These are phyloP conservation scores for Tuber magnatum DNA, from an alignment of 495 filamentous ascomycete species.

Conservation along the genomic window DNA sequence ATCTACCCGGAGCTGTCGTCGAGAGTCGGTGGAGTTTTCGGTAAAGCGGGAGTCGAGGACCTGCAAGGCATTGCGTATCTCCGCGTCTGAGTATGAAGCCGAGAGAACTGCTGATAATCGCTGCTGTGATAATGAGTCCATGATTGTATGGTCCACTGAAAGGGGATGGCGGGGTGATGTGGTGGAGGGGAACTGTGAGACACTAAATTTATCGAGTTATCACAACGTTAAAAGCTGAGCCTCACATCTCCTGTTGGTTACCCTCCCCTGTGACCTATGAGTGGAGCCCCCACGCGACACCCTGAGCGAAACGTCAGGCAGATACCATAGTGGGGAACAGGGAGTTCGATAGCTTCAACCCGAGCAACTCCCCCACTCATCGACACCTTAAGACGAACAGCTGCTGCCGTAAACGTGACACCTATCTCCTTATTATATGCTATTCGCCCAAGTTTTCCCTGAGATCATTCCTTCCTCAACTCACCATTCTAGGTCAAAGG, in stretches of 20 bases:
- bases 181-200: neutral
- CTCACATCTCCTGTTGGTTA: neutral
- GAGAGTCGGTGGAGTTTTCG: slow-evolving; percentile 68
- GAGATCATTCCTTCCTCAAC: neutral
- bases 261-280: neutral
- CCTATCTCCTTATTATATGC: neutral
- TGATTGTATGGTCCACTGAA: slow-evolving; percentile 7
- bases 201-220: too few relatives aligned
- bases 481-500: neutral
- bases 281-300: neutral
- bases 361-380: neutral
- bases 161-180: neutral
- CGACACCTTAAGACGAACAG: neutral
- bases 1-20: slow-evolving; percentile 72
- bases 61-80: slow-evolving; percentile 77
- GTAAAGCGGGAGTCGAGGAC: slow-evolving; percentile 65
- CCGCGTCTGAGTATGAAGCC: slow-evolving; percentile 82
- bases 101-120: slow-evolving; percentile 81
- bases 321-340: slow-evolving; percentile 1
- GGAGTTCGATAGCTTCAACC: neutral
- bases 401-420: neutral
- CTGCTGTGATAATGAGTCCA: slow-evolving; percentile 59
- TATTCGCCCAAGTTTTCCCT: neutral
- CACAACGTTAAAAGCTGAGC: too few relatives aligned
- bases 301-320: neutral